phyloP scores from a whole-genome alignment of 305 asterid genomes.

The Rubia tinctorum region DNA sequence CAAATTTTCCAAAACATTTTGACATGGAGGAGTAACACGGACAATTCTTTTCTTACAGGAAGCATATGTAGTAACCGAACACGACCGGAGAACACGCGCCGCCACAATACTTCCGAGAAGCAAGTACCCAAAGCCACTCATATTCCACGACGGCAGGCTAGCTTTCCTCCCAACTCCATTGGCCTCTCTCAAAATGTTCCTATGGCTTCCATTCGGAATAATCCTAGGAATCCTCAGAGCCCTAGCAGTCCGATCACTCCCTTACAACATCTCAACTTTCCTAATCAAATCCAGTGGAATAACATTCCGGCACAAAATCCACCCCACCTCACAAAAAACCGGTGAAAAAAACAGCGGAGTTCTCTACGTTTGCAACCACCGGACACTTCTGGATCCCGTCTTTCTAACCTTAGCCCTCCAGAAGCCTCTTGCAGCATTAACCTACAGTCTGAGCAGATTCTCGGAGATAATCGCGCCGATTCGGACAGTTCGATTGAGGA shows the following conservation, averaged over 20 bases:
- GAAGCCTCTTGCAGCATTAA: conserved; percentile 71
- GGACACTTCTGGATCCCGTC: conserved; percentile 78
- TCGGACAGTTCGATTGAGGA: conserved; percentile 52
- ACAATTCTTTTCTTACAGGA: conserved; percentile 29
- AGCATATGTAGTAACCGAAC: conserved; percentile 37
- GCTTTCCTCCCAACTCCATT: conserved; percentile 52
- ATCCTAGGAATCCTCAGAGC: conserved; percentile 46
- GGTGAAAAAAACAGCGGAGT: conserved; percentile 23
- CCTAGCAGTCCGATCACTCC: conserved; percentile 45
- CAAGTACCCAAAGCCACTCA: conserved; percentile 48
- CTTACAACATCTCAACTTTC: conserved; percentile 17
- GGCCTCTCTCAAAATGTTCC: conserved; percentile 37
- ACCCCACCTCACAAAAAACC: background rate
- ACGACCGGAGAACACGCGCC: conserved; percentile 12
- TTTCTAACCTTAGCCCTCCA: conserved; percentile 46
- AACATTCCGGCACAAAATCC: background rate
- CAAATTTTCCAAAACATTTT: no score
- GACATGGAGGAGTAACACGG: no score
- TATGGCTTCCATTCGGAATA: conserved; percentile 61
- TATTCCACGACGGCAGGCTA: conserved; percentile 76
- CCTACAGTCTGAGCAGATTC: conserved; percentile 79
- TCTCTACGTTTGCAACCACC: conserved; percentile 77
- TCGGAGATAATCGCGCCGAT: conserved; percentile 76
- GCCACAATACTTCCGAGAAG: conserved; percentile 29
- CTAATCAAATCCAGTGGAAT: background rate